Base-by-base conservation (phyloP, 1,284 basidiomycete genomes). In the Malassezia caprae region DNA sequence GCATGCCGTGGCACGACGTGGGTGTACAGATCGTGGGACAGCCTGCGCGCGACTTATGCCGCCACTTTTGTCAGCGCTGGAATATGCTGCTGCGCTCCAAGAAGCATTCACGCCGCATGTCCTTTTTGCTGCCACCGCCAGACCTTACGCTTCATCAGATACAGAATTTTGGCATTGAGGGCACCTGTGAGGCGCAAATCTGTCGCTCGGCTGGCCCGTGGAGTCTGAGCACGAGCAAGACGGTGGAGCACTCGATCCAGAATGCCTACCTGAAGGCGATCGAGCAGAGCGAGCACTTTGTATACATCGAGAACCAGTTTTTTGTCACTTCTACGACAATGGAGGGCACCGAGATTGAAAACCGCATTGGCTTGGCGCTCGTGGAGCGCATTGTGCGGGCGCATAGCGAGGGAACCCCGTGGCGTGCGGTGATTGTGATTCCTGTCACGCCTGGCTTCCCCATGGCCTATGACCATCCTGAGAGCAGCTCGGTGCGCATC, bases 1-100 rank as follows among this genome's bases (percentile, higher is more conserved):
- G 94, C 26, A 96, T 98, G 90, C 91, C 94, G 23, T 99, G 93
- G 93, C 94, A 99, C 76, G 94, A 99, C 71, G 87, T 94, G 23
- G 88, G 85, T 0, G 80, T 96, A 77, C 94, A 98, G 76, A 82
- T 98, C 26, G 86, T 96, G 15, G 94, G 94, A 2, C 91, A 96
- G 73, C 94, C 94, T 24, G 90, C 93, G 17, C 81, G 94, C 27
- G 94, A 99, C 76, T 77, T 98, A 8, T 88, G 87, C 58, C 83
- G 94, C 35, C 94, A 99, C 77, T 99, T 99, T 67, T 83, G 90
- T 26, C 88, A 96, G 76, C 82, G 91, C 80, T 88, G 70, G 70
- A 73, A 74, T 58, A 68, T 60, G 48, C 57, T 74, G 48, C 60
- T 74, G 27, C 64, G 72, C 15, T 67, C 64, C 59, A 74, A 74